phyloP scores from a whole-genome alignment of 139 green algal genomes.

The Coelastrella sp. region DNA sequence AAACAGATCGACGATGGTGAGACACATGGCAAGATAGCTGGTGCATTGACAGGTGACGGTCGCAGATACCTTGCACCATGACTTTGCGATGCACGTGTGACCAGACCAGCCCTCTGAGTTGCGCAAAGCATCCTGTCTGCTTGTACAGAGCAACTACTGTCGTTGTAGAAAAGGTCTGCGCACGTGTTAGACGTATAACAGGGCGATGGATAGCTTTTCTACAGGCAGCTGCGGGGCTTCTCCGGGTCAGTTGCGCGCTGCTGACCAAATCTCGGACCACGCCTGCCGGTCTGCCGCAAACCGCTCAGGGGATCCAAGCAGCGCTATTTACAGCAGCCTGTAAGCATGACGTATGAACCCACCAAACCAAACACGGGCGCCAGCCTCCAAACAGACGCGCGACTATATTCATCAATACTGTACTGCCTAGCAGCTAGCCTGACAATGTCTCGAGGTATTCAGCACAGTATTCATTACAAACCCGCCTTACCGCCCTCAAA shows the following conservation, averaged over 20 bases:
- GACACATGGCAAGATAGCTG: background rate
- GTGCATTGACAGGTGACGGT: background rate
- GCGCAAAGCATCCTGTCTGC: background rate
- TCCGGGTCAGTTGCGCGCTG: background rate
- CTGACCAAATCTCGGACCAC: background rate
- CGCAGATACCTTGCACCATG: background rate
- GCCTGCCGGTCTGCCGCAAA: background rate
- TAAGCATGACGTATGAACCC: too few species aligned
- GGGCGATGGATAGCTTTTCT: background rate
- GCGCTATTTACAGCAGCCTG: too few species aligned
- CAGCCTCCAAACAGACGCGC: too few species aligned
- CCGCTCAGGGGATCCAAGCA: background rate
- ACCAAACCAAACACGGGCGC: too few species aligned
- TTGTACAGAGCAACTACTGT: background rate
- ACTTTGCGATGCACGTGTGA: background rate
- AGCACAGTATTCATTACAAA: too few species aligned
- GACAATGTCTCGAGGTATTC: too few species aligned
- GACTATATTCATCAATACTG: too few species aligned
- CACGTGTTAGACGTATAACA: background rate
- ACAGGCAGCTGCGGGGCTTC: background rate
- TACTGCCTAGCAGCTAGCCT: too few species aligned
- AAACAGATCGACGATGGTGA: background rate
- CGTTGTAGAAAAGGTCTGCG: background rate
- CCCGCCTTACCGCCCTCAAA: too few species aligned
- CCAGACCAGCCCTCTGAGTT: constrained; percentile 34